Conservation (phyloP, 345 rosid genomes). For the Crucihimalaya himalaica region DNA sequence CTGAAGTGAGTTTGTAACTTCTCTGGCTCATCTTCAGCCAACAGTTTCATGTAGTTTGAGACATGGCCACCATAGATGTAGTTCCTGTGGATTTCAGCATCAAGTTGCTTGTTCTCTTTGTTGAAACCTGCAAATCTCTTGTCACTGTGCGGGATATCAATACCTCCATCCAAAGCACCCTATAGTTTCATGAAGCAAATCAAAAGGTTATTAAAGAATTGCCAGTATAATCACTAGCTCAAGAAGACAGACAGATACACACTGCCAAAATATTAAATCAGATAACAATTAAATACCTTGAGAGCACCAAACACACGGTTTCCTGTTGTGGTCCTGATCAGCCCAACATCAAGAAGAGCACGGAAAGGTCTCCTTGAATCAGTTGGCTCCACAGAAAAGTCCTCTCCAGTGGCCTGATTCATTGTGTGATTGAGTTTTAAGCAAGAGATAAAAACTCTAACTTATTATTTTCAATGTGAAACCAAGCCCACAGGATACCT, state of each 20-base stretch:
- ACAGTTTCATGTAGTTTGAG: slow-evolving; percentile 61
- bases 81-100: slow-evolving; percentile 66
- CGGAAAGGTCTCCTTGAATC: slow-evolving; percentile 75
- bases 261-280: background rate
- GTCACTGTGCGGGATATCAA: slow-evolving; percentile 79
- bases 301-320: slow-evolving; percentile 80
- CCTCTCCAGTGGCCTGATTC: slow-evolving; percentile 69
- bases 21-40: slow-evolving; percentile 71
- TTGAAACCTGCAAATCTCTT: slow-evolving; percentile 74
- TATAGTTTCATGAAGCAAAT: slow-evolving; percentile 5
- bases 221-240: background rate
- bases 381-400: slow-evolving; percentile 68
- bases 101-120: slow-evolving; percentile 66
- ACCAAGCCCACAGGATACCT: slow-evolving; percentile 39
- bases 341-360: slow-evolving; percentile 83
- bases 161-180: slow-evolving; percentile 81
- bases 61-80: slow-evolving; percentile 76
- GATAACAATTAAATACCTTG: slow-evolving; percentile 44
- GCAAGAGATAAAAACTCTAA: too few relatives aligned
- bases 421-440: background rate
- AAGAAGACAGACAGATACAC: background rate
- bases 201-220: background rate
- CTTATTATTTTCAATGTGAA: background rate
- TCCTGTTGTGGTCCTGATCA: slow-evolving; percentile 71
- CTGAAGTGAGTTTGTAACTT: slow-evolving; percentile 71